Evolutionary conservation across 257 asterid species (phyloP), one percentile per base, ranked within the genome.

Genomic region (Ehretia macrophylla): DNA sequence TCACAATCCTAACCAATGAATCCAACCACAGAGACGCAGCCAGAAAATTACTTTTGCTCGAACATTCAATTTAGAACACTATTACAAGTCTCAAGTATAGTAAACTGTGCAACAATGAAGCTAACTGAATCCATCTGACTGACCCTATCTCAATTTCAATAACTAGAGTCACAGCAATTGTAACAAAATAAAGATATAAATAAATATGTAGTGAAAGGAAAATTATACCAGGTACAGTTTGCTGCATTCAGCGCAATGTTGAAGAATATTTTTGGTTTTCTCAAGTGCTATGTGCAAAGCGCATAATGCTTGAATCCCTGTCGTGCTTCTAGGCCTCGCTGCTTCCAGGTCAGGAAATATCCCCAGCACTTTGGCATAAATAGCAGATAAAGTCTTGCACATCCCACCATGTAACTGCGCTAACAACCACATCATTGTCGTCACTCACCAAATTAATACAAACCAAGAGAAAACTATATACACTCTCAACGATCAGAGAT

Each of bases 251-350:
- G 95, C 84, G 27, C 99, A 94, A 68, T 94, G 96, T 65, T 85
- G 97, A 72, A 94, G 92, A 75, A 94, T 65, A 72, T 75, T 94
- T 80, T 90, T 94, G 40, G 97, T 81, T 85, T 87, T 94, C 84
- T 94, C 99, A 19, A 94, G 99, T 70, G 99, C 96, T 59, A 90
- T 87, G 76, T 94, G 99, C 76, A 94, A 83, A 69, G 94, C 77
- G 71, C 99, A 94, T 65, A 94, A 79, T 37, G 99, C 99, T 72
- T 94, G 97, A 80, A 94, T 90, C 60, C 99, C 99, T 17, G 99
- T 83, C 10, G 96, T 94, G 80, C 99, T 94, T 72, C 96, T 79
- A 6, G 99, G 99, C 69, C 99, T 77, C 44, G 97, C 90, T 38
- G 86, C 97, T 81, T 94, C 99, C 51, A 94, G 68, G 65, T 94